Conservation (phyloP, 139 green algal species). For the Chlamydomonas asymmetrica region DNA sequence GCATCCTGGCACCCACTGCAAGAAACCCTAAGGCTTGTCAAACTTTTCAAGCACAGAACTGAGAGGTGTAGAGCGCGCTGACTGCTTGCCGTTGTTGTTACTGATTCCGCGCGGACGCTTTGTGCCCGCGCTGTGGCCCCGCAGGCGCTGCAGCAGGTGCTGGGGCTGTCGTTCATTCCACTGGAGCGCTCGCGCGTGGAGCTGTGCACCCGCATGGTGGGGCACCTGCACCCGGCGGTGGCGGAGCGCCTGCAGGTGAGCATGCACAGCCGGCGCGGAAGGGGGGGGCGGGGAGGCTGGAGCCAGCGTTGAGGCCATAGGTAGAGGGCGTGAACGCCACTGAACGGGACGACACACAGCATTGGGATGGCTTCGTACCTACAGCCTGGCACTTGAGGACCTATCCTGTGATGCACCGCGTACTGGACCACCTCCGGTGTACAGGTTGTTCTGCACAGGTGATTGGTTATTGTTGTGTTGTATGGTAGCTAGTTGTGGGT, state of each 20-base stretch:
- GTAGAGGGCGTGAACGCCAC: background rate
- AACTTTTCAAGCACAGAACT: background rate
- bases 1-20: too few relatives aligned
- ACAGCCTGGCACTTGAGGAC: background rate
- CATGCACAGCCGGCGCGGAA: background rate
- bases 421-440: background rate
- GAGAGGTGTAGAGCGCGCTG: background rate
- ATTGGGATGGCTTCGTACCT: too few relatives aligned
- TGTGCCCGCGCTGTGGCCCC: background rate
- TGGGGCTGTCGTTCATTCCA: slow-evolving; percentile 43
- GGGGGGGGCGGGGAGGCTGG: background rate
- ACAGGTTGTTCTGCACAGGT: too few relatives aligned
- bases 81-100: background rate
- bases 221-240: slow-evolving; percentile 39
- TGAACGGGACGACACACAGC: too few relatives aligned
- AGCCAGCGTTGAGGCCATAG: background rate
- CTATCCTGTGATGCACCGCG: background rate
- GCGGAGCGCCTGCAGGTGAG: slow-evolving; percentile 38
- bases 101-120: background rate
- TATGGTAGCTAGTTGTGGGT: too few relatives aligned
- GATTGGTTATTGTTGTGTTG: too few relatives aligned
- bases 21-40: too few relatives aligned
- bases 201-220: slow-evolving; percentile 25
- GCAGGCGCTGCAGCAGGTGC: slow-evolving; percentile 42
- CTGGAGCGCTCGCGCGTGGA: slow-evolving; percentile 38